A percentile compares a stretch with the other conserved stretches of the same genome.
These are phyloP conservation scores for Aspergillus unguis DNA, from an alignment of 2,329 filamentous ascomycete genomes.

Conservation along the genomic window DNA sequence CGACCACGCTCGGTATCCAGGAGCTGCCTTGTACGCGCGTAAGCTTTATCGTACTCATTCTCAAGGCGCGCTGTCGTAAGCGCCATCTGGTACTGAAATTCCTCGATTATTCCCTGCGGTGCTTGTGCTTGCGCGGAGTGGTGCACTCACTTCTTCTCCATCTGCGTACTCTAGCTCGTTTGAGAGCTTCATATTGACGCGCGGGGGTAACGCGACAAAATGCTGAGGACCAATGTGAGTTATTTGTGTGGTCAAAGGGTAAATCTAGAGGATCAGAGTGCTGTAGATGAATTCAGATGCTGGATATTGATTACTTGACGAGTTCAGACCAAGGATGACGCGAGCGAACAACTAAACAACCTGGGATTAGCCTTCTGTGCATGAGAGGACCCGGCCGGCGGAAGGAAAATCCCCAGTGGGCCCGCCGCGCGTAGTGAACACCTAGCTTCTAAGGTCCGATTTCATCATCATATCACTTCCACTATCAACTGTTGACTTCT, in stretches of 20 bases:
- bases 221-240: not conserved
- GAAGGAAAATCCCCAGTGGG: slow-evolving; percentile 5
- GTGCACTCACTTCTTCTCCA: slow-evolving; percentile 24
- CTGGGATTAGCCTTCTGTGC: no score
- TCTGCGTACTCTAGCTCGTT: slow-evolving; percentile 11
- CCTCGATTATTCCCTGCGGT: slow-evolving; percentile 5
- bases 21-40: slow-evolving; percentile 64
- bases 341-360: no score
- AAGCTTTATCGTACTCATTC: slow-evolving; percentile 63
- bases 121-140: not conserved
- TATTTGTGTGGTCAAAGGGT: not conserved
- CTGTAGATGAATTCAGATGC: no score
- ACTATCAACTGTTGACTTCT: not conserved
- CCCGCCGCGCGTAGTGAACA: slow-evolving; percentile 10
- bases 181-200: slow-evolving; percentile 6
- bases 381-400: not conserved
- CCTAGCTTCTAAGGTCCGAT: slow-evolving; percentile 3
- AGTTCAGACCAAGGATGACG: no score
- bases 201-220: not conserved
- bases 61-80: slow-evolving; percentile 60
- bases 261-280: no score
- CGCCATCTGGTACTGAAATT: slow-evolving; percentile 42
- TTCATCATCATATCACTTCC: not conserved
- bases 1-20: slow-evolving; percentile 72
- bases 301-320: no score